Evolutionary conservation across 2,329 filamentous ascomycete genomes (phyloP).

Genomic region (Passalora sequoiae): DNA sequence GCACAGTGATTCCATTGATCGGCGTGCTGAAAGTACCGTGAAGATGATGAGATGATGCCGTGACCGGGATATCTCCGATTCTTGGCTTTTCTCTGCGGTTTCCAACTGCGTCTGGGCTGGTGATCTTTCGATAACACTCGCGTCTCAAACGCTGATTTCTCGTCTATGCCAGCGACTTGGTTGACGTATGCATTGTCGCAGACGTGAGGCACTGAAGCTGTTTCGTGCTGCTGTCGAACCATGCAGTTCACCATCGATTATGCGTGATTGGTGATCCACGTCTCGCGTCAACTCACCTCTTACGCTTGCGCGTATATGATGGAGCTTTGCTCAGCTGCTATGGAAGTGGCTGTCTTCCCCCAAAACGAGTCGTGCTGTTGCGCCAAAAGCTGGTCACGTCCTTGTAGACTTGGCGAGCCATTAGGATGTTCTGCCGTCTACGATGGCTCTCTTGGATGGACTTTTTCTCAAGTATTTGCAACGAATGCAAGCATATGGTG

Average conservation of each 20-base stretch:
- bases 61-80: conserved; percentile 11
- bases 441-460: no score
- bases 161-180: conserved; percentile 3
- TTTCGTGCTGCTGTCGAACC: conserved; percentile 2
- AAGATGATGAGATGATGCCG: conserved; percentile 22
- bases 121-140: conserved; percentile 12
- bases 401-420: no score
- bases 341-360: no score
- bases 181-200: not conserved
- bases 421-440: no score
- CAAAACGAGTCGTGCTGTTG: no score
- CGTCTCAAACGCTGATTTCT: conserved; percentile 4
- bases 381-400: no score
- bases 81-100: conserved; percentile 5
- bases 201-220: conserved; percentile 4
- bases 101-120: conserved; percentile 8
- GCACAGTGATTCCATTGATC: conserved; percentile 26
- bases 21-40: conserved; percentile 21
- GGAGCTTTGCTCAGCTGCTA: not conserved
- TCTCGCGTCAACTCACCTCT: conserved; percentile 2
- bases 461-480: no score
- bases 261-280: not conserved
- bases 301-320: not conserved
- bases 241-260: not conserved
- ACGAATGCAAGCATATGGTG: no score